Percentiles rank a stretch among this genome's conserved stretches.
Conservation (phyloP, 805 yeast species). For the Candida alai region DNA sequence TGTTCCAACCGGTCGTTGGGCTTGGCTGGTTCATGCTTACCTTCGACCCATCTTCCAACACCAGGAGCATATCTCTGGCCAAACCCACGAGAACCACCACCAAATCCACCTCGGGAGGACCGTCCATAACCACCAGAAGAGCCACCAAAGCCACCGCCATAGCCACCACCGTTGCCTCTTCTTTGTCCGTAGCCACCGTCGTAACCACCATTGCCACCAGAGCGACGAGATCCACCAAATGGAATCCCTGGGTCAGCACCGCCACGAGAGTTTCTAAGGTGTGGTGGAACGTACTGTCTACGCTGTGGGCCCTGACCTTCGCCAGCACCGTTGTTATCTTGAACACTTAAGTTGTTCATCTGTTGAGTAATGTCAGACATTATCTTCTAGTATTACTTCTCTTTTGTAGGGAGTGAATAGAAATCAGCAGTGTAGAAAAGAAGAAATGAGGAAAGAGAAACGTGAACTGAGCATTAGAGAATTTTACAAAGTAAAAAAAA, state of each 20-base stretch:
- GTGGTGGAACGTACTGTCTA: constrained; percentile 56
- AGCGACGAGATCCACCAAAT: constrained; percentile 10
- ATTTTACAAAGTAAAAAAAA: background rate
- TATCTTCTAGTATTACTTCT: constrained; percentile 17
- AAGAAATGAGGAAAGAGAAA: too few species aligned
- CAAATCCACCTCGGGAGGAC: constrained; percentile 28
- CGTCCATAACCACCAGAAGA: constrained; percentile 27
- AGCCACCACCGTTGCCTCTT: constrained; percentile 23
- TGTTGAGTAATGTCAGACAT: constrained; percentile 60
- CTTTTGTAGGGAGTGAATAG: constrained; percentile 1
- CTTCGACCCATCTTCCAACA: constrained; percentile 82
- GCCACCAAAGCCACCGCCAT: constrained; percentile 23
- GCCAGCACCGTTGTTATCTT: constrained; percentile 30
- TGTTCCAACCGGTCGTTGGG: constrained; percentile 66
- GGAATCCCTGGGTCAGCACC: constrained; percentile 13
- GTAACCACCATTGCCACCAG: constrained; percentile 8
- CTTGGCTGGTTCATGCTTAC: constrained; percentile 81
- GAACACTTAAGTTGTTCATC: constrained; percentile 53
- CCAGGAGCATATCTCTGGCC: constrained; percentile 42
- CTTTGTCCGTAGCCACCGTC: constrained; percentile 11
- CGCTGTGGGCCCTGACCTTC: constrained; percentile 10
- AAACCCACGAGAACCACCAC: constrained; percentile 40
- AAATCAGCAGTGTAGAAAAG: constrained; percentile 1
- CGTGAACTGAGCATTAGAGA: too few species aligned
- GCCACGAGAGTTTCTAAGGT: constrained; percentile 29